Conservation (phyloP, 192 early-diverging fungal species). For the Podochytrium sp. region DNA sequence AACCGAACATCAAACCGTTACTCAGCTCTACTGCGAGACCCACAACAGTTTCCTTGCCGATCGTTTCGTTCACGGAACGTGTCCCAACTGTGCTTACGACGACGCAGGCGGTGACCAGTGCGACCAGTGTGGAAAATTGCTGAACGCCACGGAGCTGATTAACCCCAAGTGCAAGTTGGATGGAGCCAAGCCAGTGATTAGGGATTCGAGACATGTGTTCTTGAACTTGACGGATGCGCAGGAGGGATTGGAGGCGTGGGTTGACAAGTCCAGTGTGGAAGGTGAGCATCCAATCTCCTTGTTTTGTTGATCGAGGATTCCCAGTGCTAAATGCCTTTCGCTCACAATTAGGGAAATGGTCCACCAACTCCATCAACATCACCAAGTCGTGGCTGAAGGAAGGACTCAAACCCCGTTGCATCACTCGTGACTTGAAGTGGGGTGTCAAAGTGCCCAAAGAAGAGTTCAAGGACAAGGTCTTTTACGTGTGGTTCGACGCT, state of each 20-base stretch:
- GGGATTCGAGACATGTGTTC: conserved; percentile 89
- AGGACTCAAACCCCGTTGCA: conserved; percentile 90
- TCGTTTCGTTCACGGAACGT: conserved; percentile 95
- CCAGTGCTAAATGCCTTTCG: not conserved
- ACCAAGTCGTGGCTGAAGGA: conserved; percentile 93
- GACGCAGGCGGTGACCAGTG: conserved; percentile 99
- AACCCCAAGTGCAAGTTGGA: conserved; percentile 95
- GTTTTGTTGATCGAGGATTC: not conserved
- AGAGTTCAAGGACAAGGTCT: conserved; percentile 89
- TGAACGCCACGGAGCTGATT: conserved; percentile 91
- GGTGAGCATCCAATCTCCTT: conserved; percentile 45
- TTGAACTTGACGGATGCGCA: conserved; percentile 83
- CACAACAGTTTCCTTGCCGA: conserved; percentile 94
- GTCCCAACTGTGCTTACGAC: conserved; percentile 77
- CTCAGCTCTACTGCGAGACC: conserved; percentile 88
- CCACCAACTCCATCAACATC: conserved; percentile 82
- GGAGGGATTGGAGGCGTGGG: conserved; percentile 74
- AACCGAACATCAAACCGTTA: conserved; percentile 74
- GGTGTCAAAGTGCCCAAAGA: conserved; percentile 89
- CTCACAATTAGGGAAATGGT: conserved; percentile 77
- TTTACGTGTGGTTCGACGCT: conserved; percentile 99
- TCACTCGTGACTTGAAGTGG: conserved; percentile 99
- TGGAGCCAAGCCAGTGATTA: conserved; percentile 76
- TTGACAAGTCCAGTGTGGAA: conserved; percentile 66
- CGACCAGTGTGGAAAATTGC: conserved; percentile 87